Conservation (phyloP, 129 eudicot species). For the Saussurea involucrata region DNA sequence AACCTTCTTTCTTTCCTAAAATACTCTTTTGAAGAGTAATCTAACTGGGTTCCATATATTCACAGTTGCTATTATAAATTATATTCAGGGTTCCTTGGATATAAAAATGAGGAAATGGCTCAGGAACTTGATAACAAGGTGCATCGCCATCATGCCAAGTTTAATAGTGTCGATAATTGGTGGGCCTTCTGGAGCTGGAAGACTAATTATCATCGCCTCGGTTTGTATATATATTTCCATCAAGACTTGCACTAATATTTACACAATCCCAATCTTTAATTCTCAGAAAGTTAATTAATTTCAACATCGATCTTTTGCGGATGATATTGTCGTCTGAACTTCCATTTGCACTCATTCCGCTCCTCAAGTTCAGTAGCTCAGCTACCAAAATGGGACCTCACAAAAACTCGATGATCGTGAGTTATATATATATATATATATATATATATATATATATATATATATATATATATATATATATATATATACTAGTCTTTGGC, state of each 20-base stretch:
- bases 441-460: too few relatives aligned
- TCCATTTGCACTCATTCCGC: conserved; percentile 80
- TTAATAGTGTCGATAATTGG: conserved; percentile 64
- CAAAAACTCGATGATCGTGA: conserved; percentile 63
- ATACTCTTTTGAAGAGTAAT: too few relatives aligned
- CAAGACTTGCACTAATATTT: neutral
- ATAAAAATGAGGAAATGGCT: conserved; percentile 66
- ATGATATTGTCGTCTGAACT: conserved; percentile 79
- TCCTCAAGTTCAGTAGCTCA: conserved; percentile 74
- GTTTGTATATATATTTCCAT: conserved; percentile 31
- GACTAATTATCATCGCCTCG: conserved; percentile 67
- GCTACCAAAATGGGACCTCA: conserved; percentile 74
- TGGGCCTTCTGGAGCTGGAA: conserved; percentile 69
- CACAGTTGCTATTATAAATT: neutral
- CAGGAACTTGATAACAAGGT: conserved; percentile 64
- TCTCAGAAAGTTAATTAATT: neutral
- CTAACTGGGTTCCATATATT: too few relatives aligned
- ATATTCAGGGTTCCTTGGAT: conserved; percentile 69
- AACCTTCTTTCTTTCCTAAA: too few relatives aligned
- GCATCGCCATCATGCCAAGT: conserved; percentile 71
- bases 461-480: too few relatives aligned
- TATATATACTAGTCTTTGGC: too few relatives aligned
- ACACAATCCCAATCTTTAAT: neutral
- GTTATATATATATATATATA: conserved; percentile 19
- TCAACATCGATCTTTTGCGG: conserved; percentile 24